phyloP scores from a whole-genome alignment of 1,284 basidiomycete genomes.

The Exobasidium cylindrosporum region DNA sequence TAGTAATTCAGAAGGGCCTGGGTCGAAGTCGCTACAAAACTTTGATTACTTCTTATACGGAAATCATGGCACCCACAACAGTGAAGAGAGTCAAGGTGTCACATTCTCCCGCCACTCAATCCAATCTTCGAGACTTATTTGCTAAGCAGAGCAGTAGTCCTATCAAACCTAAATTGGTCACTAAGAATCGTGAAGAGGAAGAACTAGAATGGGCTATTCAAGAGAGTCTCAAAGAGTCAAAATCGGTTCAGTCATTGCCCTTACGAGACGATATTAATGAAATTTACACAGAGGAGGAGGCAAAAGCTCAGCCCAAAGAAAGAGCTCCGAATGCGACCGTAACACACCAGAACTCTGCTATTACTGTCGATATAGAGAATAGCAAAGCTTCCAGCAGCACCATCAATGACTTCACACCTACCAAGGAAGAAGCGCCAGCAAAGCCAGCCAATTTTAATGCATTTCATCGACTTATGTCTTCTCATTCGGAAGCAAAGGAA shows the following conservation, averaged over 20 bases:
- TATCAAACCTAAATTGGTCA: not conserved
- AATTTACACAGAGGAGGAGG: not conserved
- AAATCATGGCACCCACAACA: not conserved
- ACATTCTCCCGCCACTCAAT: not conserved
- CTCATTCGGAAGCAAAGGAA: constrained; percentile 40
- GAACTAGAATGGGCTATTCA: constrained; percentile 22
- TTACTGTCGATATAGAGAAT: too few species aligned
- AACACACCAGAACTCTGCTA: too few species aligned
- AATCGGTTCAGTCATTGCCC: not conserved
- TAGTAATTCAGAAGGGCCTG: too few species aligned
- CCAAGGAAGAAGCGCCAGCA: not conserved
- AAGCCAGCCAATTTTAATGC: constrained; percentile 11
- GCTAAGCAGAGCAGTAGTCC: constrained; percentile 5
- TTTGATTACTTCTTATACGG: not conserved
- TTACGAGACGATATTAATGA: not conserved
- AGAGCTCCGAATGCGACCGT: too few species aligned
- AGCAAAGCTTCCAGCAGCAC: not conserved
- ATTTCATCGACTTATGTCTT: constrained; percentile 41
- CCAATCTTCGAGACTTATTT: constrained; percentile 3
- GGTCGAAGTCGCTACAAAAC: too few species aligned
- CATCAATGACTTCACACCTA: not conserved
- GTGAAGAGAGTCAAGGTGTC: constrained; percentile 2
- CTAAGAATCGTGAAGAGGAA: constrained; percentile 10
- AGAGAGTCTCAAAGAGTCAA: constrained; percentile 14
- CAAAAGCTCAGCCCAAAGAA: not conserved